Evolutionary conservation across 75 land plant genomes (phyloP), one percentile per base, ranked within the genome.

Genomic region (Isoetes taiwanensis): DNA sequence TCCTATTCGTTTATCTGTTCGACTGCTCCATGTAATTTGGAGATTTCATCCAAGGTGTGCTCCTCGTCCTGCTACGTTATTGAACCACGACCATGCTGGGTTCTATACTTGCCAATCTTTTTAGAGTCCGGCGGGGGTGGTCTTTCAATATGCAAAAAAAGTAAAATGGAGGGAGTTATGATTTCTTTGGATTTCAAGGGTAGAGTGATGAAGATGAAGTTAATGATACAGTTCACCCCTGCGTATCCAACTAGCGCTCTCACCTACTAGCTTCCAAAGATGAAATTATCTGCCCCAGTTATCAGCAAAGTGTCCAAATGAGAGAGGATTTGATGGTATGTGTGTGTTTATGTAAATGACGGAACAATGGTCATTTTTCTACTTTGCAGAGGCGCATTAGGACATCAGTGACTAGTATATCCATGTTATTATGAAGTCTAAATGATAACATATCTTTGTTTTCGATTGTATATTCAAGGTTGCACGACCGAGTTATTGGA

Each of bases 401-500:
- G 39, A 14, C 14, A 10, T 9, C 14, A 37, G 14, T 9, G 14
- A 14, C 39, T 37, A 10, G 39, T 37, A 10, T 14, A 37, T 37
- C 9, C 12, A 37, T 9, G 39, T 37, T 14, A 14, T 10, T 37
- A 14, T 14, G 39, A 37, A 10, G 12, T 37, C 39, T 37, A 14
- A 10, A 10, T 9, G 39, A 10, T 37, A 10, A 10, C 39, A 37
- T 14, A 14, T 9, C 39, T 9, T 10, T 37, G 14, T 37, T 14
- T 37, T 37, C 12, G 14, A 10, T 10, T 14, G 9, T 14, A 37
- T 10, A 37, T 9, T 10, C 12, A 37, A 14, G 39, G 12, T 37
- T 68, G 81, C 89, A 16, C 83, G 61, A 83, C 83, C 46, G 95
- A 93, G 57, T 78, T 59, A 30, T 60, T 87, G 58, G 83, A 84